Evolutionary conservation across 345 rosid genomes (phyloP), one percentile per base, ranked within the genome.

Genomic region (Camelina laxa): DNA sequence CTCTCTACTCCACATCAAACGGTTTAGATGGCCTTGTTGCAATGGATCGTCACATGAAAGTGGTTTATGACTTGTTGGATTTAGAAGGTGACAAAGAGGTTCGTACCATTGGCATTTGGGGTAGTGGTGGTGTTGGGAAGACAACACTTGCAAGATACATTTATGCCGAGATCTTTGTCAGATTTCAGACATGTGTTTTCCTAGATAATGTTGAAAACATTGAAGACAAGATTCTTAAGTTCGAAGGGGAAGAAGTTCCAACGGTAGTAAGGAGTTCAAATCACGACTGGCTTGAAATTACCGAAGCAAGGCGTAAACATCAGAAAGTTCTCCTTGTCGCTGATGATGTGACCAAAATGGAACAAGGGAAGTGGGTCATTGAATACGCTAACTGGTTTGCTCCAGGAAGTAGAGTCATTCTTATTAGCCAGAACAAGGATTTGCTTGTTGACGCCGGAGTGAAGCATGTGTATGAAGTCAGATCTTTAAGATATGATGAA

Each of bases 361-460:
- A 39, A 39, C 44, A 39, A 12, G 5, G 44, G 35, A 35, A 35
- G 38, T 0, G 38, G 38, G 8, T 35, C 38, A 39, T 16, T 21
- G 70, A 57, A 16, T 47, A 33, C 15, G 58, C 56, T 47, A 50
- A 70, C 8, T 35, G n/a, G 71, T 70, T 76, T 44, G 75, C 75
- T 56, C 69, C 70, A 14, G 76, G 76, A 54, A 73, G 76, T 31
- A 73, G 31, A 54, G 63, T 63, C 45, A 54, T 70, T 24, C 56
- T 77, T 24, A 49, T 72, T 22, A 48, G 57, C n/a, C 27, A 58
- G 36, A 24, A 79, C n/a, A 57, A 64, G 48, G 31, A 58, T 27
- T 42, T 79, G 50, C 82, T 79, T 27, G 73, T 5, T 3, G 62
- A 20, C 0, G 5, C 49, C 7, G 58, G 42, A 17, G 76, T 64